Base-by-base conservation (phyloP, 352 stramenopile species). In the Globisporangium carolinianum region DNA sequence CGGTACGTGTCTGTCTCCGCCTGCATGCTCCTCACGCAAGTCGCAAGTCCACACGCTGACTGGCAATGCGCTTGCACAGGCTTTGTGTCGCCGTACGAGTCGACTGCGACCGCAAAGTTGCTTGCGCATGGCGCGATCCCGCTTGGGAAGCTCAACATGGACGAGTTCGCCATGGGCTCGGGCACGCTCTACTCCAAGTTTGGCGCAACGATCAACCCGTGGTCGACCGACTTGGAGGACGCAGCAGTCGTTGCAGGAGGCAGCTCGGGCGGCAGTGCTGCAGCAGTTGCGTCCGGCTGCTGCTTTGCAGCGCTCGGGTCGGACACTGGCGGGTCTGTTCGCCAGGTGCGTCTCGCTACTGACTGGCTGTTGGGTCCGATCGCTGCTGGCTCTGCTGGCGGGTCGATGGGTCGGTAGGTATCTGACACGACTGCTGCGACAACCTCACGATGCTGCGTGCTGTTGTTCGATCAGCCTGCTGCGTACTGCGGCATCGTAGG, bases 101-200 rank as follows among this genome's bases (percentile, higher is more conserved):
- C 86, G 7, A 95, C 84, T 15, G 83, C 78, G 8, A 94, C 93
- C 5, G 63, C 73, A 43, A 78, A 94, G 53, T 65, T 99, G 51
- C 77, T 92, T 45, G 79, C 93, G 10, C 72, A 85, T 53, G 97
- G 97, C 12, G 95, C 94, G 7, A 79, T 99, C 18, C 73, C 97
- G 6, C 71, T 99, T 0, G 97, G 97, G 41, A 98, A 97, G 62
- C 97, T 98, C 36, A 99, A 98, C 69, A 98, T 98, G 93, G 97
- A 99, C 73, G 97, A 99, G 80, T 99, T 99, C 74, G 97, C 88
- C 6, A 99, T 99, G 97, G 97, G 97, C 18, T 98, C 89, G 37
- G 87, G 87, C 15, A 98, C 93, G 53, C 75, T 94, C 12, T 98
- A 98, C 76, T 93, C 79, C 53, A 79, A 70, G 41, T 89, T 91